A percentile compares a stretch with the other conserved stretches of the same genome.
Conservation (phyloP, 2,329 filamentous ascomycete species). For the Colletotrichum euphorbiae region DNA sequence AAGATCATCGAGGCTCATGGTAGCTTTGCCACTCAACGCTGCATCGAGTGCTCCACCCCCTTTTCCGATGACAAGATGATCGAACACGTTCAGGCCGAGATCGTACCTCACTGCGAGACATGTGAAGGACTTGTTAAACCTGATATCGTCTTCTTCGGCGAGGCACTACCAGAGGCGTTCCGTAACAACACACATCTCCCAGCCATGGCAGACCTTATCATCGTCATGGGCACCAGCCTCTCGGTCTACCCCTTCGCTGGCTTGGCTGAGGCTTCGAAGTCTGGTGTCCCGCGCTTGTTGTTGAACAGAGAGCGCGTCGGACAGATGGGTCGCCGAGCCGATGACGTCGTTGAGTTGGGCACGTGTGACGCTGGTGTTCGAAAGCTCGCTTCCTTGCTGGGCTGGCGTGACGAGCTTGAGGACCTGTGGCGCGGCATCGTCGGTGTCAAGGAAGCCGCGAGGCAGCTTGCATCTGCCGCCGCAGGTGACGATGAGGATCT, state of each 20-base stretch:
- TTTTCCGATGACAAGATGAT: conserved; percentile 83
- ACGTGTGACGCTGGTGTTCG: conserved; percentile 87
- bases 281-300: conserved; percentile 78
- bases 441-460: conserved; percentile 68
- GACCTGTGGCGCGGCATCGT: conserved; percentile 76
- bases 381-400: conserved; percentile 81
- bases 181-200: conserved; percentile 57
- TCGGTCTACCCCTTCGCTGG: conserved; percentile 90
- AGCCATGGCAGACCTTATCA: conserved; percentile 76
- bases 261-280: conserved; percentile 73
- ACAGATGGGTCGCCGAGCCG: conserved; percentile 77
- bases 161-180: conserved; percentile 64
- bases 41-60: conserved; percentile 83
- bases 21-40: conserved; percentile 90
- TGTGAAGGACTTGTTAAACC: conserved; percentile 90
- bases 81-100: conserved; percentile 71
- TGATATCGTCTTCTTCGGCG: conserved; percentile 95
- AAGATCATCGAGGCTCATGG: conserved; percentile 94
- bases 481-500: conserved; percentile 49
- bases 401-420: conserved; percentile 89
- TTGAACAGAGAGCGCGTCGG: conserved; percentile 91
- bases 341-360: conserved; percentile 87
- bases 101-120: conserved; percentile 76
- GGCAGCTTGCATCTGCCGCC: conserved; percentile 53
- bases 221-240: conserved; percentile 91